Evolutionary conservation across 2,329 filamentous ascomycete genomes (phyloP).

Genomic region (Colletotrichum coccodes): DNA sequence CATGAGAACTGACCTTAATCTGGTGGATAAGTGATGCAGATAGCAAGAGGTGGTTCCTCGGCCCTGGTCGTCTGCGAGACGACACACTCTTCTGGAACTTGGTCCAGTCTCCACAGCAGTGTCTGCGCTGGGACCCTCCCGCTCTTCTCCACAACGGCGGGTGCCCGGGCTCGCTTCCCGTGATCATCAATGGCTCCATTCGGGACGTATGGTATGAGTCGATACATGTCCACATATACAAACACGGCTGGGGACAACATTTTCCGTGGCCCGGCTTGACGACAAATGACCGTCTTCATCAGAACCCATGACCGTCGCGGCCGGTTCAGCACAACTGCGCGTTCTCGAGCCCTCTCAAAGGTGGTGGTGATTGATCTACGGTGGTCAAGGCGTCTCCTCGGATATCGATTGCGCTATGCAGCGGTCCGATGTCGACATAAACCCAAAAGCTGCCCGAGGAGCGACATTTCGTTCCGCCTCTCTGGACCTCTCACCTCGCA

Average conservation of each 20-base stretch:
- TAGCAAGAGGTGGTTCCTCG: neutral
- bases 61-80: neutral
- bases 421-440: conserved; percentile 27
- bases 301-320: no score
- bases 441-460: conserved; percentile 9
- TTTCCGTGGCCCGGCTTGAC: no score
- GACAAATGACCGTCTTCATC: no score
- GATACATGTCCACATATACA: neutral
- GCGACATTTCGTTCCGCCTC: neutral
- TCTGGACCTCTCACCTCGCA: neutral
- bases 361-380: no score
- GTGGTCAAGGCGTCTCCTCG: neutral
- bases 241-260: neutral
- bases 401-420: conserved; percentile 24
- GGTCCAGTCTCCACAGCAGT: neutral
- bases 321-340: no score
- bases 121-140: neutral
- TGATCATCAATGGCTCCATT: neutral
- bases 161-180: neutral
- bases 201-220: neutral
- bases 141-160: neutral
- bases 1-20: no score
- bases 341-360: neutral
- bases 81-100: neutral
- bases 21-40: no score